phyloP scores from a whole-genome alignment of 495 filamentous ascomycete species.

The Geoglossum glabrum region DNA sequence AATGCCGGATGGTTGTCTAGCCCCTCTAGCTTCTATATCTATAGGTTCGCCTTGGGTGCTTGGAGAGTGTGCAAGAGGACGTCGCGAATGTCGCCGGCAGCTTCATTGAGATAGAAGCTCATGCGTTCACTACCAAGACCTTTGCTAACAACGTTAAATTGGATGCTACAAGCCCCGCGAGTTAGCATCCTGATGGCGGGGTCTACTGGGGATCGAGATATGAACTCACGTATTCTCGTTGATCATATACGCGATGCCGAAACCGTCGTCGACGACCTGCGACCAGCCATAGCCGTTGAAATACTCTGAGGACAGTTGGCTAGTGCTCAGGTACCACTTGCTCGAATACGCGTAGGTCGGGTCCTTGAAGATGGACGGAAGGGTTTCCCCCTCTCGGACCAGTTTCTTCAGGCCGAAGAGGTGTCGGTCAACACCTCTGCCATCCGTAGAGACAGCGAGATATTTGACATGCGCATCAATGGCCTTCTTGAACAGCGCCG shows the following conservation, averaged over 20 bases:
- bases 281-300: conserved; percentile 99
- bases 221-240: conserved; percentile 63
- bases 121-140: conserved; percentile 76
- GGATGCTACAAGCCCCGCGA: conserved; percentile 34
- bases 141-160: conserved; percentile 98
- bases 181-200: conserved; percentile 22
- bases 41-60: conserved; percentile 80
- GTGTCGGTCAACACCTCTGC: conserved; percentile 88
- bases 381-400: conserved; percentile 56
- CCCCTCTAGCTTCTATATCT: conserved; percentile 8
- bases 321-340: conserved; percentile 76
- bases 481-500: conserved; percentile 62
- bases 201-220: background rate
- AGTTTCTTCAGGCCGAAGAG: conserved; percentile 92
- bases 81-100: conserved; percentile 76
- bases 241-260: conserved; percentile 99
- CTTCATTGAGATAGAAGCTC: conserved; percentile 87
- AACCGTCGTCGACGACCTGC: conserved; percentile 91
- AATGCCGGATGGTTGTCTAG: background rate
- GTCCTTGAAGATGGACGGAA: conserved; percentile 72
- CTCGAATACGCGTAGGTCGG: conserved; percentile 65
- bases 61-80: conserved; percentile 67
- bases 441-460: conserved; percentile 72
- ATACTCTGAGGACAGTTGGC: conserved; percentile 83
- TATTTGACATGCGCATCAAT: conserved; percentile 70